phyloP scores from a whole-genome alignment of 75 land plant genomes.

The Cupressus sempervirens region DNA sequence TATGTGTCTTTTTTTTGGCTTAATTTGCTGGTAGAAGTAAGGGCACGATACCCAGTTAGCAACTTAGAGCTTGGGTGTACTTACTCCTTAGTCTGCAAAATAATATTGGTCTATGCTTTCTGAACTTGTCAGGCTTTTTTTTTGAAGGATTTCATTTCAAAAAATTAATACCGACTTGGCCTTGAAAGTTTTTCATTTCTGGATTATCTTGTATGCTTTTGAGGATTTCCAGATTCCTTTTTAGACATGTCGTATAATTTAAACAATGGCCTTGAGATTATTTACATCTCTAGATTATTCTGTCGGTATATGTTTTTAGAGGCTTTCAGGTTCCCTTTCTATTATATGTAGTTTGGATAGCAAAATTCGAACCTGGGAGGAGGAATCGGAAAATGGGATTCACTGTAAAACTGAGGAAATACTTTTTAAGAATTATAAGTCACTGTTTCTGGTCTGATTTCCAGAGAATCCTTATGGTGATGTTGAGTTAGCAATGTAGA shows the following conservation, averaged over 20 bases:
- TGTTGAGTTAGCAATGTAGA: no score
- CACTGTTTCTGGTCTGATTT: no score
- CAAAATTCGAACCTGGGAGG: neutral
- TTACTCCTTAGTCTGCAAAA: neutral
- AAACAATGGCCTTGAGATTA: neutral
- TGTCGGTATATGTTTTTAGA: neutral
- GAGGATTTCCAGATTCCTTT: neutral
- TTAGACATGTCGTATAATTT: neutral
- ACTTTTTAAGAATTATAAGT: no score
- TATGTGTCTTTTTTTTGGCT: conserved; percentile 14
- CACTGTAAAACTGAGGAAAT: neutral
- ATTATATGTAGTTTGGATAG: neutral
- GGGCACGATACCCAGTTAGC: neutral
- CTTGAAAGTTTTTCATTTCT: neutral
- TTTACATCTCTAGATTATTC: neutral
- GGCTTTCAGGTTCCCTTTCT: neutral
- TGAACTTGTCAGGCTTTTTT: neutral
- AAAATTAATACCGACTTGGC: neutral
- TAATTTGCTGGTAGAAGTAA: neutral
- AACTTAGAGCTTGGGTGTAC: neutral
- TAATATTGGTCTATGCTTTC: neutral
- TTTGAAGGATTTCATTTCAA: neutral
- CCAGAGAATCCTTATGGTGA: no score
- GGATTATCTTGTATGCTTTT: neutral
- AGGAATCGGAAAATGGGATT: neutral